These are phyloP conservation scores for Aspergillus uvarum DNA, from an alignment of 2,329 filamentous ascomycete genomes.

Conservation along the genomic window DNA sequence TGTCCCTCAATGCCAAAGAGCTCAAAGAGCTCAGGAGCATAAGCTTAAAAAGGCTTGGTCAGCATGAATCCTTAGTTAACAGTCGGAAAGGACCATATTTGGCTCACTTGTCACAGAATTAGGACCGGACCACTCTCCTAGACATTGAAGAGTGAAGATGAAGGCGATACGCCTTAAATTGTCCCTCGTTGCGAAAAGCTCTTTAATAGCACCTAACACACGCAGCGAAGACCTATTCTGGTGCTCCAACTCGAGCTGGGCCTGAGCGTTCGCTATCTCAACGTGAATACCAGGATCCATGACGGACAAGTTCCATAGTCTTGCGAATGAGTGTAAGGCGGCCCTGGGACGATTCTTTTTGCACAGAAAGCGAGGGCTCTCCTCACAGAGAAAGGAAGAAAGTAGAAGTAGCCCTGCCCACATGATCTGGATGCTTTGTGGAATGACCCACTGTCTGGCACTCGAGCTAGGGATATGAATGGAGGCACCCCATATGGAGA, in stretches of 20 bases:
- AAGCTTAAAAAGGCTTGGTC: constrained; percentile 34
- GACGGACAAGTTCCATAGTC: constrained; percentile 42
- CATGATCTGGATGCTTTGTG: constrained; percentile 70
- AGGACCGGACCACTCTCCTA: constrained; percentile 71
- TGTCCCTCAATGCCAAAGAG: constrained; percentile 59
- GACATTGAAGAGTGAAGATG: constrained; percentile 58
- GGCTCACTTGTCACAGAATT: constrained; percentile 63
- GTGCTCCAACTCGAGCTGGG: constrained; percentile 6
- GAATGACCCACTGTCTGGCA: constrained; percentile 57
- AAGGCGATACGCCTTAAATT: neutral
- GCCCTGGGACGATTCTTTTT: constrained; percentile 58
- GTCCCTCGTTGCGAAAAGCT: neutral
- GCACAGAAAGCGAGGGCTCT: constrained; percentile 67
- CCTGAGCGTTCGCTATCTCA: constrained; percentile 12
- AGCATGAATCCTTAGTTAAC: neutral
- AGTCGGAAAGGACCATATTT: neutral
- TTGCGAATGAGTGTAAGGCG: constrained; percentile 48
- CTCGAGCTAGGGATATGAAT: constrained; percentile 48
- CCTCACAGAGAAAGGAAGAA: constrained; percentile 63
- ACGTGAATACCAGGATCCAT: constrained; percentile 12
- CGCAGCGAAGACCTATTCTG: neutral
- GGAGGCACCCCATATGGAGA: constrained; percentile 46
- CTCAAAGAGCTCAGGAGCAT: constrained; percentile 69
- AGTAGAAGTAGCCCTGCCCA: constrained; percentile 66
- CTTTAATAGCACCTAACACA: neutral